These are phyloP conservation scores for Russula abietina DNA, from an alignment of 768 basidiomycete species.

Conservation along the genomic window DNA sequence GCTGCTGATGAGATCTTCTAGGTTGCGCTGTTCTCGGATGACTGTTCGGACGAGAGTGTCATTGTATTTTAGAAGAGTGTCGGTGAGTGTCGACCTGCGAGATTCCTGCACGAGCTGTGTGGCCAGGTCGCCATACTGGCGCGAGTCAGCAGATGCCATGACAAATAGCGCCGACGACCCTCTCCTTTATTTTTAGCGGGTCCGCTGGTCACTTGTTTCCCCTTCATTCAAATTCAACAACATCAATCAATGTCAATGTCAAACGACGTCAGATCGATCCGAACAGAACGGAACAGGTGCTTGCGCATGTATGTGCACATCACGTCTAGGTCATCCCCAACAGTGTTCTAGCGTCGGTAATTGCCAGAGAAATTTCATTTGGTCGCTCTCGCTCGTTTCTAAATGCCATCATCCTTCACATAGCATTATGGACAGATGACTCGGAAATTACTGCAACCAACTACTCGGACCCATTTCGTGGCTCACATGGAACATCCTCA, in stretches of 20 bases:
- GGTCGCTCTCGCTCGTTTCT: neutral
- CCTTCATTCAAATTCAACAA: neutral
- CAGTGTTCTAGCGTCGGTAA: neutral
- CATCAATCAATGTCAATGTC: neutral
- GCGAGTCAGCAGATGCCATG: constrained; percentile 41
- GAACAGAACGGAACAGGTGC: neutral
- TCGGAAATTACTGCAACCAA: neutral
- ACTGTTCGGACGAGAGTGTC: constrained; percentile 79
- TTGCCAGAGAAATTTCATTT: neutral
- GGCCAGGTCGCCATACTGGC: constrained; percentile 79
- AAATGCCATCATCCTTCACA: neutral
- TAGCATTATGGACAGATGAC: neutral
- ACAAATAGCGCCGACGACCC: neutral
- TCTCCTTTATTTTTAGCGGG: no score
- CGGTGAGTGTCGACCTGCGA: constrained; percentile 75
- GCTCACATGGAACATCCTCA: neutral
- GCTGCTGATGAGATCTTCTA: constrained; percentile 50
- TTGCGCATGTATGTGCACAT: neutral
- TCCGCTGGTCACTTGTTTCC: neutral
- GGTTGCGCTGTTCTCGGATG: constrained; percentile 86
- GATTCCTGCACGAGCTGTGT: constrained; percentile 85
- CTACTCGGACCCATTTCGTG: neutral
- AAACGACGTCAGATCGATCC: neutral
- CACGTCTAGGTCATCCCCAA: neutral
- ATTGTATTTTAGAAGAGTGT: constrained; percentile 88